These are phyloP conservation scores for Marsdenia floribunda DNA, from an alignment of 257 asterid species.

Conservation along the genomic window DNA sequence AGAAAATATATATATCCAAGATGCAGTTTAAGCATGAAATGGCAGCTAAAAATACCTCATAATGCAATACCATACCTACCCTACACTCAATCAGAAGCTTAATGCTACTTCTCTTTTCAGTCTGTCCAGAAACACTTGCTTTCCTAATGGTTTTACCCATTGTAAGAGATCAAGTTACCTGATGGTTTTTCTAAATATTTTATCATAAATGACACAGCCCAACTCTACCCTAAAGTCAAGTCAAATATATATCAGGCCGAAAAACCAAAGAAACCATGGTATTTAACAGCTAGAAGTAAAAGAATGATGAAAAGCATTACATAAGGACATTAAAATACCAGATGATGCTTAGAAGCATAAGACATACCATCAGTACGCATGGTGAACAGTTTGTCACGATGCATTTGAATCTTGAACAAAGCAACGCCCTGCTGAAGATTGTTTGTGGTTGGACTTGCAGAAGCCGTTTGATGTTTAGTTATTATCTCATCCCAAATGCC, in stretches of 20 bases:
- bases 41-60: background rate
- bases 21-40: background rate
- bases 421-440: constrained; percentile 76
- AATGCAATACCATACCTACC: background rate
- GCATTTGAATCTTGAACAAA: constrained; percentile 62
- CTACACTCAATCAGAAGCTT: background rate
- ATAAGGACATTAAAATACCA: background rate
- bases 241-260: background rate
- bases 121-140: background rate
- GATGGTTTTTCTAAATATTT: too few relatives aligned
- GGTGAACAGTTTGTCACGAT: constrained; percentile 48
- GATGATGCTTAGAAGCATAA: background rate
- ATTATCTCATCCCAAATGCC: constrained; percentile 52
- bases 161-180: too few relatives aligned
- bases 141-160: background rate
- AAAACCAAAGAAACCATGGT: background rate
- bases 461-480: constrained; percentile 32
- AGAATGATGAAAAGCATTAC: too few relatives aligned
- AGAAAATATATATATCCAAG: background rate
- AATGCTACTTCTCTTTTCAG: background rate
- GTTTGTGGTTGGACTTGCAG: constrained; percentile 37
- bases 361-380: constrained; percentile 56
- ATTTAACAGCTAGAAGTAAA: background rate
- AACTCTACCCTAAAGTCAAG: background rate
- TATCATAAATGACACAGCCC: background rate